These are phyloP conservation scores for Collybia mongolica DNA, from an alignment of 768 basidiomycete genomes.

Conservation along the genomic window DNA sequence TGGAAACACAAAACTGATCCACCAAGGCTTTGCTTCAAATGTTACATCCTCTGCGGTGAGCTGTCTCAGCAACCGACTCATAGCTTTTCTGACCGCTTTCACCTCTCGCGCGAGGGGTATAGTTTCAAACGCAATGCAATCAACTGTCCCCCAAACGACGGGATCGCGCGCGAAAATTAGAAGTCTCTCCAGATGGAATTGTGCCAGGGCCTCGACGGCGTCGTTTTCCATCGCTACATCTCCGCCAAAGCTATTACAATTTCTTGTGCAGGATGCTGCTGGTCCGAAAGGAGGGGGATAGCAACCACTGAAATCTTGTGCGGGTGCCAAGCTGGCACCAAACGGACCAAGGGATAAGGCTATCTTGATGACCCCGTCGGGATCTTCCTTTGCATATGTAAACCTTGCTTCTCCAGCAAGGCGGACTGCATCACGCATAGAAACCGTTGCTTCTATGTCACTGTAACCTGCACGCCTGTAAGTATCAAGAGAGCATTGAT, in stretches of 20 bases:
- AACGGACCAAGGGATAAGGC: constrained; percentile 75
- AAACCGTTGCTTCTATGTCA: constrained; percentile 33
- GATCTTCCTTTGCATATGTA: constrained; percentile 19
- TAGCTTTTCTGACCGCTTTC: constrained; percentile 60
- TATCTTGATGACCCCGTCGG: constrained; percentile 36
- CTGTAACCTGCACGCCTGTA: constrained; percentile 52
- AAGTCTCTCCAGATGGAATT: constrained; percentile 67
- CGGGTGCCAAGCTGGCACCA: constrained; percentile 61
- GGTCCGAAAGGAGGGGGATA: constrained; percentile 81
- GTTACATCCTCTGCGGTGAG: constrained; percentile 4
- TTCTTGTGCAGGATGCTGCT: constrained; percentile 31
- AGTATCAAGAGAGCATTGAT: constrained; percentile 61
- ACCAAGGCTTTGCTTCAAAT: constrained; percentile 58
- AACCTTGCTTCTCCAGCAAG: constrained; percentile 48
- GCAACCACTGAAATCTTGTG: constrained; percentile 72
- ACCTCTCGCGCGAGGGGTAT: constrained; percentile 68
- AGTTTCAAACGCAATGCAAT: constrained; percentile 77
- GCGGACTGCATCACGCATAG: constrained; percentile 54
- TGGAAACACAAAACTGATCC: constrained; percentile 69
- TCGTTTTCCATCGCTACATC: constrained; percentile 25
- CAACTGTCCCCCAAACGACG: constrained; percentile 53
- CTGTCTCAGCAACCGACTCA: constrained; percentile 35
- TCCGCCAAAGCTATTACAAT: constrained; percentile 42
- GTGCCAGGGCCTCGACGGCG: constrained; percentile 50
- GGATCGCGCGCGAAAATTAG: constrained; percentile 46